These are phyloP conservation scores for Trichoderma simmonsii DNA, from an alignment of 2,329 filamentous ascomycete genomes.

Conservation along the genomic window DNA sequence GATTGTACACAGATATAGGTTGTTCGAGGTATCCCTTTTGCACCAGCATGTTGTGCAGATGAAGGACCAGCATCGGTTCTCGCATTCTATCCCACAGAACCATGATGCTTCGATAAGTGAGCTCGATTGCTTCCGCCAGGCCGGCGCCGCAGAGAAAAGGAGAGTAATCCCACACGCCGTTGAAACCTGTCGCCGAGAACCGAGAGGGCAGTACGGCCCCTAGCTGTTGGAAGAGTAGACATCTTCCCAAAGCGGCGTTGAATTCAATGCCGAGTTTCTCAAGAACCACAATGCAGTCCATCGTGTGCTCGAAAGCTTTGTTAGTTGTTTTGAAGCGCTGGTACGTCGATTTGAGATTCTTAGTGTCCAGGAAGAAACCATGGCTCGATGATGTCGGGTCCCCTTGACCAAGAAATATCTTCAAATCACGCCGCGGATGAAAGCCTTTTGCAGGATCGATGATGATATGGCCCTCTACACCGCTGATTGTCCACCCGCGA, in stretches of 20 bases:
- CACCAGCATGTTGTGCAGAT: slow-evolving; percentile 49
- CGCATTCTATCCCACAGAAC: slow-evolving; percentile 39
- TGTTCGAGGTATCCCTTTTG: slow-evolving; percentile 38
- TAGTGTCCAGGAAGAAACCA: slow-evolving; percentile 17
- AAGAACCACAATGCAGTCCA: background rate
- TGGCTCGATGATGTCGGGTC: slow-evolving; percentile 22
- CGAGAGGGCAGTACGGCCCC: slow-evolving; percentile 38
- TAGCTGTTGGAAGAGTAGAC: slow-evolving; percentile 15
- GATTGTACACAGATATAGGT: slow-evolving; percentile 33
- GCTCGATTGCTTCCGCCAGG: slow-evolving; percentile 42
- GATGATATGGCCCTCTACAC: slow-evolving; percentile 36
- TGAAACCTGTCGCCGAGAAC: slow-evolving; percentile 39
- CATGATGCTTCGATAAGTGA: slow-evolving; percentile 35
- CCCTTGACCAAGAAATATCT: slow-evolving; percentile 42
- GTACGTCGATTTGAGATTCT: background rate
- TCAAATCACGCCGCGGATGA: slow-evolving; percentile 39
- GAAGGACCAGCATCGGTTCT: slow-evolving; percentile 40
- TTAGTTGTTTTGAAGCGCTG: background rate
- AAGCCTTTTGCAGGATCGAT: slow-evolving; percentile 35
- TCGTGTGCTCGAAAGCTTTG: background rate
- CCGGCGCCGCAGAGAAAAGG: slow-evolving; percentile 47
- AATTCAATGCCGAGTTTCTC: slow-evolving; percentile 20
- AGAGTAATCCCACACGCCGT: slow-evolving; percentile 48
- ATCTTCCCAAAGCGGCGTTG: slow-evolving; percentile 21
- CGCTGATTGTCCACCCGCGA: slow-evolving; percentile 40